Evolutionary conservation across 2,329 filamentous ascomycete species (phyloP), one percentile per base, ranked within the genome.

Genomic region (Beauveria brongniartii): DNA sequence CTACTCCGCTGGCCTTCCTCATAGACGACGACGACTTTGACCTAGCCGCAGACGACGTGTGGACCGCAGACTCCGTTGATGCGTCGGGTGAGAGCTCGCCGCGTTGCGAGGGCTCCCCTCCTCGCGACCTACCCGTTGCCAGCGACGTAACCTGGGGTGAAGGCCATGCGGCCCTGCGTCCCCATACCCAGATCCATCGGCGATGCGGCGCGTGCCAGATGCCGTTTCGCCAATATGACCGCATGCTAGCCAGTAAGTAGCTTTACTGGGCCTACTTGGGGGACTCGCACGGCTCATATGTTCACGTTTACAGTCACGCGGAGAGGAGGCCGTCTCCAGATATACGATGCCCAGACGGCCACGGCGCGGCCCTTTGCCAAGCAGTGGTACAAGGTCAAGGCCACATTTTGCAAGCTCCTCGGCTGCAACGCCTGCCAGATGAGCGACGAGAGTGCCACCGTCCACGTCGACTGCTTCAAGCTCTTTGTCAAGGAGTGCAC

Each of bases 111-210:
- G 54, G 26, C 26, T 56, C 54, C n/a, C 54, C 54, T 14, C 26
- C n/a, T 12, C 54, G 54, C 41, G 14, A 48, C 16, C 20, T 57
- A 5, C 44, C 44, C 20, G 44, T 41, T 30, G 55, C 44, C 55
- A 24, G 14, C 43, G 44, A 57, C 20, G 26, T 47, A 8, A 50
- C 30, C 30, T 57, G 55, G 55, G 55, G 16, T 1, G 3, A 34
- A 3, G 55, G 43, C 18, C 30, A 34, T 9, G 20, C 46, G 7
- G 18, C 46, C 14, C 22, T 24, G 30, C 55, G 55, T n/a, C 55
- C 55, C 22, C 55, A 59, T 44, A 59, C 55, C 16, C 55, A 52
- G 55, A 60, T 60, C 40, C 57, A 60, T 46, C 57, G 26, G 7
- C 48, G 41, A 3, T 60, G 57, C n/a, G 50, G 57, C 41, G 41